Base-by-base conservation (phyloP, 2,329 filamentous ascomycete species). In the Lomentospora prolificans region DNA sequence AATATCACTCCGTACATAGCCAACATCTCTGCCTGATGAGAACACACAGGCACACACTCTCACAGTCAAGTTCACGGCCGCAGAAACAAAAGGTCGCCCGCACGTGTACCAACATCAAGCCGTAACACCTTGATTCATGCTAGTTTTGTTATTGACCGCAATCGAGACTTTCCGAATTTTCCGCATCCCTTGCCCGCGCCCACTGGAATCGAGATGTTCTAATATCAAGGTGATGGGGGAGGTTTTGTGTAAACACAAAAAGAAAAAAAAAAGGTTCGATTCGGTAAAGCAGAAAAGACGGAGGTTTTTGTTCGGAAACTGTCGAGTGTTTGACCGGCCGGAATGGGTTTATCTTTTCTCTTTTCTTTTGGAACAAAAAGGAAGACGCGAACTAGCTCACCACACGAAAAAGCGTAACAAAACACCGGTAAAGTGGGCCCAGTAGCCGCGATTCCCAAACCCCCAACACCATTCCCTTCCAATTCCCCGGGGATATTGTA, bases 401-500 rank as follows among this genome's bases (percentile, higher is more conserved):
- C 27, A 14, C 17, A 19, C 25, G 22, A 56, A 39, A 51, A 30
- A 54, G 30, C 52, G 46, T 27, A 51, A 48, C 46, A 22, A 55
- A 36, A 50, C 12, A 30, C 24, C 14, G 56, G 50, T 46, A 30
- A 56, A 55, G 28, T 41, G 52, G 36, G 17, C 17, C 58, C 30
- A 17, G 25, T 51, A 57, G 52, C 57, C 44, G 54, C 55, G 56
- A 57, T 31, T 25, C 25, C 51, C 30, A 36, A 12, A 36, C 28
- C 30, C 28, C 25, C 25, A 33, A 50, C n/a, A 50, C 24, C 36
- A 60, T 58, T 58, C 58, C 54, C 46, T 58, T 46, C 19, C 19
- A n/a, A 19, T 46, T 46, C 41, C 41, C 41, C 41, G 41, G 41
- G 55, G 58, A 53, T 59, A 57, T 57, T 57, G 57, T 56, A 56